Conservation (phyloP, 257 asterid genomes). For the Solanum pinnatisectum region DNA sequence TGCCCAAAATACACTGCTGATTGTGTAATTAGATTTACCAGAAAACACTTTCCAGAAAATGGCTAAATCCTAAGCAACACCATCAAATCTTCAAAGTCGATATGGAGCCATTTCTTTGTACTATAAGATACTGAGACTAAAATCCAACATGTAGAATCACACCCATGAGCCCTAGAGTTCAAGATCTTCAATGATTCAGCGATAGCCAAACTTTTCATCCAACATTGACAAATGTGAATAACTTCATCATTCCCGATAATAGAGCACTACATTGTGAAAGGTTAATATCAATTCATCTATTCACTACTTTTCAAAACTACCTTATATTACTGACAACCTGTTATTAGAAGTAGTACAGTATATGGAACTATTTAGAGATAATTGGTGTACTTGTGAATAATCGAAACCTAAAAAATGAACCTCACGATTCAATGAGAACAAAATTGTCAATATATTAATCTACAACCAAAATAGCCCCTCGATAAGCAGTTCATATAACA, state of each 20-base stretch:
- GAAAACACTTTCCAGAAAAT: background rate
- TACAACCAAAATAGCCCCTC: background rate
- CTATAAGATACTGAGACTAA: background rate
- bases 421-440: background rate
- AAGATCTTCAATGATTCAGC: background rate
- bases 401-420: background rate
- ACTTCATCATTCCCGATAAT: background rate
- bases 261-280: background rate
- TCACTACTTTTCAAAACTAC: background rate
- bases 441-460: background rate
- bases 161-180: background rate
- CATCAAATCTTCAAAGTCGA: background rate
- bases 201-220: background rate
- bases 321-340: background rate
- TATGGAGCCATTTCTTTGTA: background rate
- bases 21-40: background rate
- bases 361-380: background rate
- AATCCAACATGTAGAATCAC: background rate
- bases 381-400: background rate
- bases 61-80: background rate
- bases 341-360: background rate
- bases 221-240: background rate
- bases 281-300: background rate
- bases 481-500: background rate
- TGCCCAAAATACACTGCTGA: background rate